Conservation (phyloP, 768 basidiomycete species). For the Leucocoprinus sp. region DNA sequence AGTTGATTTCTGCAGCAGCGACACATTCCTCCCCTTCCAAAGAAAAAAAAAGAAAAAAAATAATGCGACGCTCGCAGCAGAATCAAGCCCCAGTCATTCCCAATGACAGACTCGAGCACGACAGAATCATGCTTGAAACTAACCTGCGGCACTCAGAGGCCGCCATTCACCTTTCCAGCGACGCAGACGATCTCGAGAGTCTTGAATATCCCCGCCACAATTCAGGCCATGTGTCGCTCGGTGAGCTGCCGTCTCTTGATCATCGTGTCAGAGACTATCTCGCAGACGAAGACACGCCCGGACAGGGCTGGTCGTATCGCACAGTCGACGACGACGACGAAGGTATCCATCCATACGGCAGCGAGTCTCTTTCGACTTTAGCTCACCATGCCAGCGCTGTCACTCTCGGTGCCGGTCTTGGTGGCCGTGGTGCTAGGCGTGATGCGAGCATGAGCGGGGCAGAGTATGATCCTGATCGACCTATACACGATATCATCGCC, state of each 20-base stretch:
- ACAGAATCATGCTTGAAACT: conserved; percentile 72
- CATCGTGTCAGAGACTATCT: conserved; percentile 47
- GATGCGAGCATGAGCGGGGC: conserved; percentile 62
- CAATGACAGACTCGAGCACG: conserved; percentile 67
- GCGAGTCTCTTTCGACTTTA: conserved; percentile 70
- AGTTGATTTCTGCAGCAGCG: conserved; percentile 18
- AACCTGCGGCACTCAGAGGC: conserved; percentile 68
- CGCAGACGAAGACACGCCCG: conserved; percentile 40
- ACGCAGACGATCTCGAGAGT: conserved; percentile 32
- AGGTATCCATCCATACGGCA: conserved; percentile 57
- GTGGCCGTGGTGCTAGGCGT: conserved; percentile 38
- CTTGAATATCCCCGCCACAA: conserved; percentile 71
- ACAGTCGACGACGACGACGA: conserved; percentile 51
- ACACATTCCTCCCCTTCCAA: conserved; percentile 18
- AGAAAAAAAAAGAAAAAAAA: too few relatives aligned
- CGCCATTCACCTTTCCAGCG: conserved; percentile 57
- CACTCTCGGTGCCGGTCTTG: conserved; percentile 79
- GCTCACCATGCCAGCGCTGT: conserved; percentile 87
- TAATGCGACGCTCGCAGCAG: conserved; percentile 24
- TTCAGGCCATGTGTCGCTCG: conserved; percentile 46
- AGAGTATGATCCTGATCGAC: conserved; percentile 82
- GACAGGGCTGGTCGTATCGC: conserved; percentile 51
- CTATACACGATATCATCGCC: conserved; percentile 63
- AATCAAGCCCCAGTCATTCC: conserved; percentile 33
- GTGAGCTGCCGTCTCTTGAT: conserved; percentile 55